These are phyloP conservation scores for Cynanchum wilfordii DNA, from an alignment of 257 asterid species.

Conservation along the genomic window DNA sequence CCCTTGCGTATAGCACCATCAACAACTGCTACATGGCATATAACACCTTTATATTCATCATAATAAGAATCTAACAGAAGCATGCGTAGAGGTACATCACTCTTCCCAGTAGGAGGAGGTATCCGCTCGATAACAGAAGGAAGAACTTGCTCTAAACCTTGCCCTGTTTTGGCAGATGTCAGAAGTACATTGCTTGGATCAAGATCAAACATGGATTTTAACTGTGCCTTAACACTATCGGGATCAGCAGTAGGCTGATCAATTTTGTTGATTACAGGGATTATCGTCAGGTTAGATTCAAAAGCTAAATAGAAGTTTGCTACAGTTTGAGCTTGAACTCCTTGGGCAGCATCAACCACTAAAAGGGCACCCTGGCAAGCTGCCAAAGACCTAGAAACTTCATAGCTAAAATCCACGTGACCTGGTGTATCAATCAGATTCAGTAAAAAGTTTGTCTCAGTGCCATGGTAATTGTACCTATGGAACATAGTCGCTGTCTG, in stretches of 20 bases:
- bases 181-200: conserved; percentile 74
- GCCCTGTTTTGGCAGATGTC: conserved; percentile 95
- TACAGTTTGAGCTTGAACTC: conserved; percentile 97
- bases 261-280: conserved; percentile 90
- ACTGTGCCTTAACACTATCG: conserved; percentile 81
- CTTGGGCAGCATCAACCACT: conserved; percentile 97
- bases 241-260: conserved; percentile 99
- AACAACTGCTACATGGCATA: conserved; percentile 94
- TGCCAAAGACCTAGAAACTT: conserved; percentile 94
- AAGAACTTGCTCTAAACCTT: conserved; percentile 81
- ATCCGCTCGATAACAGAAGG: conserved; percentile 97
- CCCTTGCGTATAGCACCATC: conserved; percentile 91
- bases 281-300: conserved; percentile 70
- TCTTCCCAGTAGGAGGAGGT: conserved; percentile 82
- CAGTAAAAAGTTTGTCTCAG: conserved; percentile 53
- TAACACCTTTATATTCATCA: conserved; percentile 96
- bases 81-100: conserved; percentile 61
- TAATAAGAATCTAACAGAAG: conserved; percentile 89
- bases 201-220: conserved; percentile 90
- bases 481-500: conserved; percentile 99
- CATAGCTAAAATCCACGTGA: conserved; percentile 94
- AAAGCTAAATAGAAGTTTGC: conserved; percentile 96
- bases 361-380: conserved; percentile 99
- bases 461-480: conserved; percentile 51
- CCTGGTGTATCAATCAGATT: conserved; percentile 97